These are phyloP conservation scores for Sporothrix brunneoviolacea DNA, from an alignment of 2,329 filamentous ascomycete species.

Conservation along the genomic window DNA sequence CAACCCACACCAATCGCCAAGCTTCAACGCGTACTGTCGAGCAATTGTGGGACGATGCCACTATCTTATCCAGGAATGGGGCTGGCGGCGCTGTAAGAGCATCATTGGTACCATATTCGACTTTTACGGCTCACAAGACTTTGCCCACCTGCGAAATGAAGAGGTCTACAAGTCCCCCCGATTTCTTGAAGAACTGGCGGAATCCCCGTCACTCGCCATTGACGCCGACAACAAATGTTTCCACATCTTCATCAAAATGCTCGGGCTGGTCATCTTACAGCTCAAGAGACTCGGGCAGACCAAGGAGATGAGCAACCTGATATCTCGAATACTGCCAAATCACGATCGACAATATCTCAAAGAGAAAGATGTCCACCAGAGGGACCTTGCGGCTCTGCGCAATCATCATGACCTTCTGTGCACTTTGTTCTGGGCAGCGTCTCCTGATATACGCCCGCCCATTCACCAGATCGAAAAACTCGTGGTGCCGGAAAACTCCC, in stretches of 20 bases:
- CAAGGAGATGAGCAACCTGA: slow-evolving; percentile 56
- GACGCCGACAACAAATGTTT: slow-evolving; percentile 56
- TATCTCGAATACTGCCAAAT: slow-evolving; percentile 57
- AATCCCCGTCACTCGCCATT: slow-evolving; percentile 40
- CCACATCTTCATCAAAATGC: slow-evolving; percentile 59
- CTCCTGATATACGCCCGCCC: slow-evolving; percentile 46
- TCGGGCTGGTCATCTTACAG: slow-evolving; percentile 50
- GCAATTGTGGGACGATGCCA: slow-evolving; percentile 55
- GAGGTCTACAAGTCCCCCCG: slow-evolving; percentile 53
- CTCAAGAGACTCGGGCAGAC: slow-evolving; percentile 39
- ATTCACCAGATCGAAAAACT: slow-evolving; percentile 52
- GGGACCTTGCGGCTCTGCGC: slow-evolving; percentile 56
- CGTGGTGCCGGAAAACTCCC: slow-evolving; percentile 52
- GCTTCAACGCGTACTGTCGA: slow-evolving; percentile 61
- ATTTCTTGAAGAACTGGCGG: slow-evolving; percentile 52
- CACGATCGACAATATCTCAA: slow-evolving; percentile 59
- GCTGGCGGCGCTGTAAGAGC: slow-evolving; percentile 52
- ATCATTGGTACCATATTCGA: slow-evolving; percentile 59
- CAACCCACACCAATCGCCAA: slow-evolving; percentile 48
- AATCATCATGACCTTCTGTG: slow-evolving; percentile 65
- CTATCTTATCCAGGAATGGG: slow-evolving; percentile 58
- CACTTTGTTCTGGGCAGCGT: slow-evolving; percentile 59
- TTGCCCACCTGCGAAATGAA: slow-evolving; percentile 59
- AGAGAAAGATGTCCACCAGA: slow-evolving; percentile 52
- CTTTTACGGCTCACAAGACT: slow-evolving; percentile 57